Conservation (phyloP, 495 filamentous ascomycete genomes). For the Neurospora cerealis region DNA sequence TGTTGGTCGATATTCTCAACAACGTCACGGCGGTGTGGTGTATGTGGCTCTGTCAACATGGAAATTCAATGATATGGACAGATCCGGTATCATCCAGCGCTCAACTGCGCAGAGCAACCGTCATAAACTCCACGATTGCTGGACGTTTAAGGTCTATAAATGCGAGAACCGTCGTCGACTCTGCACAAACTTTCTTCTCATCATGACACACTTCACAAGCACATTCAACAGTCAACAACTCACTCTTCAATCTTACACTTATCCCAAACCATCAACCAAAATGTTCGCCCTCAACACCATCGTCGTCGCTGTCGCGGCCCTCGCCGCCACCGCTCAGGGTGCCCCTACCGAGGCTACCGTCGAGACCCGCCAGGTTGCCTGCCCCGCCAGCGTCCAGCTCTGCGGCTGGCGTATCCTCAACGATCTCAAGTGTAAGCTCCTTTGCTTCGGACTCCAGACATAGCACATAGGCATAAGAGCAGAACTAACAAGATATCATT, state of each 20-base stretch:
- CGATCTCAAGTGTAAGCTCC: neutral
- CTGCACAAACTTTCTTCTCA: neutral
- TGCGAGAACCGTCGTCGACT: neutral
- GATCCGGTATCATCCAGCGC: neutral
- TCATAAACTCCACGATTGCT: neutral
- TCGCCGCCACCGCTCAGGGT: neutral
- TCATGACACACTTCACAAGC: neutral
- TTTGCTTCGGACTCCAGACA: neutral
- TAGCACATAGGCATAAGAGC: neutral
- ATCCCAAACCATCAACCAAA: neutral
- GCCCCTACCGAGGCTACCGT: neutral
- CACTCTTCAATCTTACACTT: neutral
- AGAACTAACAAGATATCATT: neutral
- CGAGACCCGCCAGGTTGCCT: neutral
- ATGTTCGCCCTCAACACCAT: neutral
- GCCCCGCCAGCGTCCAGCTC: neutral
- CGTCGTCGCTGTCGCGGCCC: neutral
- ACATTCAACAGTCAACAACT: neutral
- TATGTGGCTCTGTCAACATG: neutral
- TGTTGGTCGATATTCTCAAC: neutral
- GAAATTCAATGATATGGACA: neutral
- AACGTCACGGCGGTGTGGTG: neutral
- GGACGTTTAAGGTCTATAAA: neutral
- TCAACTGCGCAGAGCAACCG: neutral
- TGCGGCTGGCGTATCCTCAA: conserved; percentile 1